These are phyloP conservation scores for Olyra latifolia DNA, from an alignment of 176 grass and related monocot genomes.

Conservation along the genomic window DNA sequence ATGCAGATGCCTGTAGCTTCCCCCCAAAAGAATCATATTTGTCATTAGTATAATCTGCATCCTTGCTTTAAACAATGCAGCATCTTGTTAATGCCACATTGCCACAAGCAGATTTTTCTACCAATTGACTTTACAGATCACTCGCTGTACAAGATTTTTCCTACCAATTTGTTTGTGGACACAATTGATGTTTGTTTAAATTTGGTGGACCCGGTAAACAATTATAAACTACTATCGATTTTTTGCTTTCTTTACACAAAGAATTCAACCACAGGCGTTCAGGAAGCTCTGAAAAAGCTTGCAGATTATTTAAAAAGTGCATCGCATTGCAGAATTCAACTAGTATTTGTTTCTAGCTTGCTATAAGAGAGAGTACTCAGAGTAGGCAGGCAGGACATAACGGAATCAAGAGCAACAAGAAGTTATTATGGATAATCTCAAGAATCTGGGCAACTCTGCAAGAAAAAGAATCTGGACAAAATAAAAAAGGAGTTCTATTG, in stretches of 20 bases:
- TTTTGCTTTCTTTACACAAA: constrained; percentile 8
- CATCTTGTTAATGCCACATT: background rate
- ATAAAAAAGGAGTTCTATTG: background rate
- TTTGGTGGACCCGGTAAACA: constrained; percentile 8
- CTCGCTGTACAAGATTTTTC: constrained; percentile 12
- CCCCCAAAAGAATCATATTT: constrained; percentile 38
- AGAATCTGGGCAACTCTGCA: background rate
- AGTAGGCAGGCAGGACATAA: background rate
- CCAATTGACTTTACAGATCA: constrained; percentile 45
- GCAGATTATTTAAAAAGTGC: background rate
- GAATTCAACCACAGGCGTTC: background rate
- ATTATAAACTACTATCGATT: background rate
- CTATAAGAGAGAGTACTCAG: background rate
- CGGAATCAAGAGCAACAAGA: background rate
- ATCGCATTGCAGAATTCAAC: background rate
- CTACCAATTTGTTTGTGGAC: background rate
- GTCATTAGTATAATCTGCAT: constrained; percentile 15
- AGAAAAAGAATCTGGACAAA: background rate
- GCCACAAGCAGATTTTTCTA: constrained; percentile 29
- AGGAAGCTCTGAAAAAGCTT: background rate
- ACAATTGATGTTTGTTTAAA: constrained; percentile 17
- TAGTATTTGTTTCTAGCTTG: background rate
- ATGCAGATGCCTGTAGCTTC: constrained; percentile 57
- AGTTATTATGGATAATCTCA: constrained; percentile 5
- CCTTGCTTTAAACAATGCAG: constrained; percentile 28